Conservation (phyloP, 129 eudicot genomes). For the Ambrosia trifida region DNA sequence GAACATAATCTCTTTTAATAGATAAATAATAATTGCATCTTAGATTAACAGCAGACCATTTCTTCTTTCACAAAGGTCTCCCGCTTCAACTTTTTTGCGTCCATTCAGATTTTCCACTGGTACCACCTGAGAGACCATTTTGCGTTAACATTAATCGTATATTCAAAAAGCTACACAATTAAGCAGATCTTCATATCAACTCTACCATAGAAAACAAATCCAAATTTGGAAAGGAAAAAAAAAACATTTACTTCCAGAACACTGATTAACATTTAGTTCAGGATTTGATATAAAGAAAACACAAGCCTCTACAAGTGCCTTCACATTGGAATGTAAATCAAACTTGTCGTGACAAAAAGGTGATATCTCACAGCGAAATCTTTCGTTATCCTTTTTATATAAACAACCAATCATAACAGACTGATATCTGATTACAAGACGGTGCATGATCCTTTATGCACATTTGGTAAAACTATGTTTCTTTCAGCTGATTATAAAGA, state of each 20-base stretch:
- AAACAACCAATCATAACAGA: neutral
- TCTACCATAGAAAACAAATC: slow-evolving; percentile 3
- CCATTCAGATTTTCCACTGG: slow-evolving; percentile 98
- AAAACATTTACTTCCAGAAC: neutral
- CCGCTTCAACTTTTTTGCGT: slow-evolving; percentile 91
- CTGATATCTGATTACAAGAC: neutral
- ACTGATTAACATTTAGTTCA: neutral
- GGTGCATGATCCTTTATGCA: slow-evolving; percentile 14
- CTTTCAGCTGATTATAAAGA: neutral
- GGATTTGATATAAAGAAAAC: neutral
- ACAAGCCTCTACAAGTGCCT: slow-evolving; percentile 6
- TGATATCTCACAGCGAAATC: neutral
- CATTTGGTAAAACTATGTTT: neutral
- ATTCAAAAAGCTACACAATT: neutral
- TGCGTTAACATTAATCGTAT: slow-evolving; percentile 9
- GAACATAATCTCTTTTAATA: neutral
- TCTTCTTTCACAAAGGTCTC: slow-evolving; percentile 98
- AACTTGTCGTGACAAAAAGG: slow-evolving; percentile 3
- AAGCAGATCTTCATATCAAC: slow-evolving; percentile 11
- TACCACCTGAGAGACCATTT: slow-evolving; percentile 53
- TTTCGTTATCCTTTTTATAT: neutral
- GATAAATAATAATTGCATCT: neutral
- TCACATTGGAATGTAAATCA: slow-evolving; percentile 17
- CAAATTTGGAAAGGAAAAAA: neutral
- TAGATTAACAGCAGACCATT: slow-evolving; percentile 53